Evolutionary conservation across 805 yeast species (phyloP), one percentile per base, ranked within the genome.

Genomic region (Candida oleophila): DNA sequence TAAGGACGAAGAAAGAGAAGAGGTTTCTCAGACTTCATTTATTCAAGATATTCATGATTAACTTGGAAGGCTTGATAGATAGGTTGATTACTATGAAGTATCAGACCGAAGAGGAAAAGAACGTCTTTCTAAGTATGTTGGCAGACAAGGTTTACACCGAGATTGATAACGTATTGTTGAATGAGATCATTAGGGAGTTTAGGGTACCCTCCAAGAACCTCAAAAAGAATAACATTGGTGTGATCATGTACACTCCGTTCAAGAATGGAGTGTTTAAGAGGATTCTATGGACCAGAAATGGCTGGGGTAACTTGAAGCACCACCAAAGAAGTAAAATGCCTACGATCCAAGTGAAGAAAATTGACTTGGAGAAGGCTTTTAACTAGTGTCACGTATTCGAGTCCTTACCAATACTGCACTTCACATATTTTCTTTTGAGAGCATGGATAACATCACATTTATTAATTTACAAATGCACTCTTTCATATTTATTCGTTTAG

Each of bases 21-120:
- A 18, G 28, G 3, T 34, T 42, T 16, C 20, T 42, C 4, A 42
- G 45, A 25, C 14, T 42, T 25, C 76, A 72, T 46, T 52, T 72
- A 28, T 62, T 59, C 55, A 69, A 69, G 50, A 48, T 71, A 22
- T 62, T 71, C 42, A 48, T 69, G 49, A 61, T 67, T 39, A 72
- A 72, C 53, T 50, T 69, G 46, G 68, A 61, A 21, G 73, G 68
- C 34, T 72, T 66, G 49, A 57, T 70, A 20, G 74, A 71, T 32
- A 64, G 65, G 1, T 60, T 72, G 41, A 57, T 59, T 41, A 50
- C 69, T 18, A 58, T 70, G 52, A 72, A 69, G 50, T 69, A 72
- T 52, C 53, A 56, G 38, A 61, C 64, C 53, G 60, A 68, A 32
- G 48, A 51, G 25, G 60, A 61, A 9, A 56, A 62, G 50, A 53